Percentiles rank a stretch among this genome's conserved stretches.
phyloP scores from a whole-genome alignment of 2,329 filamentous ascomycete genomes.

The Coleophoma crateriformis region DNA sequence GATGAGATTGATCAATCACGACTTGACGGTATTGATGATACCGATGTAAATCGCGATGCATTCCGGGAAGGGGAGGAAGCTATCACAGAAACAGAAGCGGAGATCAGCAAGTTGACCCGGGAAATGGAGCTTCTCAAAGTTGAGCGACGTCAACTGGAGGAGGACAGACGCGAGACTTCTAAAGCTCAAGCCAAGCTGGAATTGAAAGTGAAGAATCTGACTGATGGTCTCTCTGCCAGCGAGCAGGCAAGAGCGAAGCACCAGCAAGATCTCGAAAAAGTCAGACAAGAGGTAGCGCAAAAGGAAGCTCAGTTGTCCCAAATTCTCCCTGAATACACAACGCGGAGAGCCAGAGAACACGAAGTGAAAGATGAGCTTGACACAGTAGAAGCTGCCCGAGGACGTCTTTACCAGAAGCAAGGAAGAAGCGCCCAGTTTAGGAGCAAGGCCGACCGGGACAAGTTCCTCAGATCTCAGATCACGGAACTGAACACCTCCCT shows the following conservation, averaged over 20 bases:
- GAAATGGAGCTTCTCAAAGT: conserved; percentile 79
- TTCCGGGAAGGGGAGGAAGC: conserved; percentile 76
- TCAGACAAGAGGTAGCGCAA: conserved; percentile 67
- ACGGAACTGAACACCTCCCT: conserved; percentile 72
- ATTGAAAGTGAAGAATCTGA: conserved; percentile 73
- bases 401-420: conserved; percentile 87
- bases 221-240: conserved; percentile 75
- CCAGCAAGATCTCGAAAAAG: conserved; percentile 63
- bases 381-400: conserved; percentile 66
- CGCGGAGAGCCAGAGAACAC: conserved; percentile 67
- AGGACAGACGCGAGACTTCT: conserved; percentile 78
- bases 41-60: conserved; percentile 71
- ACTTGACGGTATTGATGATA: conserved; percentile 76
- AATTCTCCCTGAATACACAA: conserved; percentile 72
- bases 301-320: conserved; percentile 72
- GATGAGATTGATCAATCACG: conserved; percentile 79
- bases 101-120: conserved; percentile 75
- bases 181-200: conserved; percentile 80
- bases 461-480: conserved; percentile 75
- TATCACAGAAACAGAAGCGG: conserved; percentile 68
- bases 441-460: conserved; percentile 83
- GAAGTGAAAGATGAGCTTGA: conserved; percentile 67
- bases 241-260: conserved; percentile 69
- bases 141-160: conserved; percentile 82
- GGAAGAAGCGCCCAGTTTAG: conserved; percentile 81